These are phyloP conservation scores for Colletotrichum musae DNA, from an alignment of 2,329 filamentous ascomycete genomes.

Conservation along the genomic window DNA sequence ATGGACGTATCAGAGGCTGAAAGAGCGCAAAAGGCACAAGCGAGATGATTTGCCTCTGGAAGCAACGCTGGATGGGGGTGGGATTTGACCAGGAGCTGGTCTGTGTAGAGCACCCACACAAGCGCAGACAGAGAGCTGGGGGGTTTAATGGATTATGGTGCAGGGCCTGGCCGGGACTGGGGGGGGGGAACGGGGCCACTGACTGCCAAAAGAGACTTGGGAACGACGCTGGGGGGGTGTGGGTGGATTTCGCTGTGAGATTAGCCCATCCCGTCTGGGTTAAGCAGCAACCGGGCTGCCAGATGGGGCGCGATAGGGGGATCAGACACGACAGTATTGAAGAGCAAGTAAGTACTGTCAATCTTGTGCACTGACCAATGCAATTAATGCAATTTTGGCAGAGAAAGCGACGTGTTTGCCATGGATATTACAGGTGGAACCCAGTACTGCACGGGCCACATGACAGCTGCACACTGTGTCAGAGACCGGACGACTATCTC, in stretches of 20 bases:
- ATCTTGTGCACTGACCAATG: slow-evolving; percentile 17
- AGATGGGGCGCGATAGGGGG: slow-evolving; percentile 48
- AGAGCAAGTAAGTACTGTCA: not conserved
- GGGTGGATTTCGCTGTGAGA: slow-evolving; percentile 59
- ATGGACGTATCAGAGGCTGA: slow-evolving; percentile 61
- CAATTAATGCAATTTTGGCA: slow-evolving; percentile 23
- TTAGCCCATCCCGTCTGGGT: slow-evolving; percentile 53
- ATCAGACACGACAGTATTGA: slow-evolving; percentile 43
- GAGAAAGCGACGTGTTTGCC: slow-evolving; percentile 18
- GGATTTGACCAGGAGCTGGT: slow-evolving; percentile 45
- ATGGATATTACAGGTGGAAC: slow-evolving; percentile 16
- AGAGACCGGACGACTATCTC: slow-evolving; percentile 38
- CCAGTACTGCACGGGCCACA: slow-evolving; percentile 9
- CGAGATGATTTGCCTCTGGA: slow-evolving; percentile 66
- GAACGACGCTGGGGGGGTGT: slow-evolving; percentile 48
- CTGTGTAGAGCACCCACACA: slow-evolving; percentile 42
- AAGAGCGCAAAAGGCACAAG: slow-evolving; percentile 62
- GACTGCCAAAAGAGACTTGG: slow-evolving; percentile 29
- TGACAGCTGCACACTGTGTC: slow-evolving; percentile 26
- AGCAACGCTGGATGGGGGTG: slow-evolving; percentile 54
- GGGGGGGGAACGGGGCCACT: slow-evolving; percentile 1
- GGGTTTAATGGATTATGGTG: slow-evolving; percentile 9
- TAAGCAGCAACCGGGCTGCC: slow-evolving; percentile 40
- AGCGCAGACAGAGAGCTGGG: slow-evolving; percentile 30
- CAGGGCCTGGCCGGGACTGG: slow-evolving; percentile 7